phyloP scores from a whole-genome alignment of 225 moss, liverwort and hornwort genomes.

The Physcomitrellopsis africana region DNA sequence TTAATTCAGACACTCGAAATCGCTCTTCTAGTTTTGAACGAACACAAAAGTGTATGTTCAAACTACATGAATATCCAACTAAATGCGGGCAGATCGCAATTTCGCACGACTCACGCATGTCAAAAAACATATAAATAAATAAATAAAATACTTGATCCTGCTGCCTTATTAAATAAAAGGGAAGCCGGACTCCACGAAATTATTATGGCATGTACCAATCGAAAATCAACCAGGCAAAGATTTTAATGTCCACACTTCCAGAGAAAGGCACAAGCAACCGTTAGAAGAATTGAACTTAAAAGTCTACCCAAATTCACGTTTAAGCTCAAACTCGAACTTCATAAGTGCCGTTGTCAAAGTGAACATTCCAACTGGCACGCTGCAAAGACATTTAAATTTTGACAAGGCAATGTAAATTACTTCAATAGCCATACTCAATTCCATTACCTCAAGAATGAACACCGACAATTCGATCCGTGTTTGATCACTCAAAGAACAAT shows the following conservation, averaged over 20 bases:
- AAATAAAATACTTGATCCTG: conserved; percentile 16
- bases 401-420: conserved; percentile 7
- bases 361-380: conserved; percentile 5
- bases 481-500: too few relatives aligned
- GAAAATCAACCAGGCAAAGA: conserved; percentile 16
- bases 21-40: not conserved
- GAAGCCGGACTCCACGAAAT: conserved; percentile 6
- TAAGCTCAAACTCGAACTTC: conserved; percentile 15
- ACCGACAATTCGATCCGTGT: too few relatives aligned
- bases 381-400: conserved; percentile 9
- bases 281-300: conserved; percentile 12
- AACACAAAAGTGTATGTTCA: not conserved
- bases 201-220: not conserved
- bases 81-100: not conserved
- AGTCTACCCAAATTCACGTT: not conserved
- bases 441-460: too few relatives aligned
- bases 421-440: too few relatives aligned
- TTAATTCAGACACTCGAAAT: not conserved
- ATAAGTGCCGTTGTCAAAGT: conserved; percentile 9
- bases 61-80: not conserved
- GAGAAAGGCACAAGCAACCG: not conserved
- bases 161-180: not conserved
- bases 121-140: too few relatives aligned
- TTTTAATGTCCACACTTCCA: conserved; percentile 1
- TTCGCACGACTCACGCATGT: not conserved